Conservation (phyloP, 257 asterid species). For the Forsythia viridissima region DNA sequence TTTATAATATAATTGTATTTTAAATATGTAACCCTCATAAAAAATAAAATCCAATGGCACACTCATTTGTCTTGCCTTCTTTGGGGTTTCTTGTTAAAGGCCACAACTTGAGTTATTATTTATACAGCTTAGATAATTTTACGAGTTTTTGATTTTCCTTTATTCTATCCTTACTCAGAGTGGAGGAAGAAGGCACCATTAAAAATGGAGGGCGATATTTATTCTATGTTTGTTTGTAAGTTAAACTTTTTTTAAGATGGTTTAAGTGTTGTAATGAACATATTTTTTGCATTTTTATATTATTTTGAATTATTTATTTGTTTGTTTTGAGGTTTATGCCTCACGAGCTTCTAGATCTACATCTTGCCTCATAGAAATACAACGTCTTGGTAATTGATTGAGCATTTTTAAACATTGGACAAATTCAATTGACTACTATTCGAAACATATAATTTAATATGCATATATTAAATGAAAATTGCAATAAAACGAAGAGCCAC, state of each 20-base stretch:
- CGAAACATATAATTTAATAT: background rate
- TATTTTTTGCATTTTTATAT: background rate
- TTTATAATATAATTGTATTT: no score
- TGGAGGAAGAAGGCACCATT: background rate
- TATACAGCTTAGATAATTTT: background rate
- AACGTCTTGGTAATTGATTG: background rate
- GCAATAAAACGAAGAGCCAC: slow-evolving; percentile 5
- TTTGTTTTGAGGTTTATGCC: background rate
- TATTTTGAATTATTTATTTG: background rate
- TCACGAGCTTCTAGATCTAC: background rate
- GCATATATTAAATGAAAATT: slow-evolving; percentile 9
- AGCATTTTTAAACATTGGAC: background rate
- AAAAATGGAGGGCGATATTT: background rate
- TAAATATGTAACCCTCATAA: no score
- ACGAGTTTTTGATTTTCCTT: no score
- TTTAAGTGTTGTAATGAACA: background rate
- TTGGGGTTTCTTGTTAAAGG: no score
- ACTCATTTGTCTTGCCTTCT: background rate
- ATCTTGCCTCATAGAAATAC: background rate
- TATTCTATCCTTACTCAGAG: background rate
- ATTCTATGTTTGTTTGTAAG: background rate
- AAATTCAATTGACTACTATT: background rate
- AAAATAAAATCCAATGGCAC: no score
- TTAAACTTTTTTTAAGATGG: background rate
- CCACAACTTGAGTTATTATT: background rate